phyloP scores from a whole-genome alignment of 495 filamentous ascomycete species.

The Tuber aestivum region DNA sequence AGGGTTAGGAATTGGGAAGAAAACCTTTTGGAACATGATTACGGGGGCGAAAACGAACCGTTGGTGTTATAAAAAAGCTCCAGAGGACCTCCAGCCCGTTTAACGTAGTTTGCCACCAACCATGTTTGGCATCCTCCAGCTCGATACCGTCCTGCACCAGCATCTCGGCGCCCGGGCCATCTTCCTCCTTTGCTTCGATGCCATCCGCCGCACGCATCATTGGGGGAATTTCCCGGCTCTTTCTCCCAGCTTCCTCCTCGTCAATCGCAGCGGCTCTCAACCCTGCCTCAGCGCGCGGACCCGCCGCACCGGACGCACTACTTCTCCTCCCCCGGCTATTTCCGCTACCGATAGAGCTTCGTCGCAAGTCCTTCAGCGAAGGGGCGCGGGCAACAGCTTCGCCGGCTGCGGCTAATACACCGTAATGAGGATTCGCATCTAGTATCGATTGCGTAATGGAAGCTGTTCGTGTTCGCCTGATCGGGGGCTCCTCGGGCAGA shows the following conservation, averaged over 20 bases:
- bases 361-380: slow-evolving; percentile 40
- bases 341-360: slow-evolving; percentile 20
- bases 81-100: slow-evolving; percentile 40
- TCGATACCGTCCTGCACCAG: slow-evolving; percentile 14
- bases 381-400: slow-evolving; percentile 43
- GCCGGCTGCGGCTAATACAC: slow-evolving; percentile 44
- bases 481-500: neutral
- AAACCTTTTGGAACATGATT: neutral
- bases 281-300: slow-evolving; percentile 21
- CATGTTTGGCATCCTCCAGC: slow-evolving; percentile 22
- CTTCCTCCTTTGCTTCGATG: neutral
- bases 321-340: slow-evolving; percentile 19
- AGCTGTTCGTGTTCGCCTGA: slow-evolving; percentile 30
- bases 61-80: slow-evolving; percentile 38
- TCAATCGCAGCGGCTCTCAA: slow-evolving; percentile 11
- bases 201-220: neutral
- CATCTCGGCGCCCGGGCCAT: neutral
- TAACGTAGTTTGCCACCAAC: slow-evolving; percentile 38
- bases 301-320: neutral
- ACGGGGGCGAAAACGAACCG: slow-evolving; percentile 14
- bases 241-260: slow-evolving; percentile 11
- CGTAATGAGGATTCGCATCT: slow-evolving; percentile 43
- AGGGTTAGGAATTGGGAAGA: neutral
- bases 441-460: slow-evolving; percentile 40
- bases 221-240: neutral